A percentile compares a stretch with the other conserved stretches of the same genome.
Conservation (phyloP, 2,329 filamentous ascomycete genomes). For the Fusarium albidum region DNA sequence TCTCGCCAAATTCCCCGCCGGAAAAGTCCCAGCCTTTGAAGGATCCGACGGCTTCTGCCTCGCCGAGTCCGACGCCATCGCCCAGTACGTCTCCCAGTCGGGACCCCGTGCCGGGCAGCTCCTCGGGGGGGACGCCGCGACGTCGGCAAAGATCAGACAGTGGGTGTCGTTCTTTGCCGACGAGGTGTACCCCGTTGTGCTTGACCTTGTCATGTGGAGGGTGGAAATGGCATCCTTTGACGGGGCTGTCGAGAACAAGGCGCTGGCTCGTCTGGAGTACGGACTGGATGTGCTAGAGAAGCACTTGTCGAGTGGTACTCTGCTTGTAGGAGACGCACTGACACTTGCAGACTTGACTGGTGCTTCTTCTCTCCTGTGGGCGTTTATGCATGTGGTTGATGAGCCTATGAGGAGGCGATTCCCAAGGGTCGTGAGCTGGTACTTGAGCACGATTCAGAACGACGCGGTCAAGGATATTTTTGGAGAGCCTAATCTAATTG, state of each 20-base stretch:
- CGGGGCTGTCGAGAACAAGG: not conserved
- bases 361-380: not conserved
- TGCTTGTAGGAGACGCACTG: not conserved
- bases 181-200: not conserved
- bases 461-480: not conserved
- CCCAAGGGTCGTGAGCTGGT: not conserved
- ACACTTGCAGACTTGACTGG: not conserved
- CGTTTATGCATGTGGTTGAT: not conserved
- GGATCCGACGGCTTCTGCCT: not conserved
- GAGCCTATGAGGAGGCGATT: not conserved
- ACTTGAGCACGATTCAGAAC: not conserved
- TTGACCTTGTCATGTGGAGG: not conserved
- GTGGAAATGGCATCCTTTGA: constrained; percentile 1
- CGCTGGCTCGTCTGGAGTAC: not conserved
- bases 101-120: not conserved
- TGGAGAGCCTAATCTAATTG: not conserved
- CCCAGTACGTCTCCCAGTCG: not conserved
- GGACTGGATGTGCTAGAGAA: not conserved
- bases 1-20: not conserved
- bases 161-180: not conserved
- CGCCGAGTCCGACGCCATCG: constrained; percentile 5
- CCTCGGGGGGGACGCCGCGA: not conserved
- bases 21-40: constrained; percentile 3
- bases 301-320: not conserved
- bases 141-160: not conserved